Evolutionary conservation across 805 yeast genomes (phyloP).

Genomic region (Metschnikowia rubicola): DNA sequence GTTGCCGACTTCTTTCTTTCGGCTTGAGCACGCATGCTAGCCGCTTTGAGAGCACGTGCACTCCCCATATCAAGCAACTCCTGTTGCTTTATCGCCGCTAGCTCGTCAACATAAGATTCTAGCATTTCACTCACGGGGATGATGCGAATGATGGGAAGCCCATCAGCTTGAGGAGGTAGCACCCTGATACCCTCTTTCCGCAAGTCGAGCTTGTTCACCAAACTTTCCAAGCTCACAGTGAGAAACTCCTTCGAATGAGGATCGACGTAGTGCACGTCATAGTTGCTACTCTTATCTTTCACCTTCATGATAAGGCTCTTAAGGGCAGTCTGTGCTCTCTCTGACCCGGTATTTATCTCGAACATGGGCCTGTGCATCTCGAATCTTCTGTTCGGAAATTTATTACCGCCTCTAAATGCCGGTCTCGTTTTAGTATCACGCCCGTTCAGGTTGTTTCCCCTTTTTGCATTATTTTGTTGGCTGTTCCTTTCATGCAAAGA

Average conservation of each 20-base stretch:
- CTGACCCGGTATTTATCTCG: slow-evolving; percentile 24
- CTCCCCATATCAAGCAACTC: slow-evolving; percentile 35
- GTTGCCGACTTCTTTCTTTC: slow-evolving; percentile 38
- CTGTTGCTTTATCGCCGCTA: slow-evolving; percentile 30
- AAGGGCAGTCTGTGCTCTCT: slow-evolving; percentile 27
- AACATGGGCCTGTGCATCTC: slow-evolving; percentile 15
- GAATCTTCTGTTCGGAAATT: slow-evolving; percentile 2
- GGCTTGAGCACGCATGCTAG: slow-evolving; percentile 26
- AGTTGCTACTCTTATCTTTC: slow-evolving; percentile 16
- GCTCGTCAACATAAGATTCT: slow-evolving; percentile 26
- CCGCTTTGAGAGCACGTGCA: slow-evolving; percentile 26
- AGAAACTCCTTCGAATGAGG: slow-evolving; percentile 23
- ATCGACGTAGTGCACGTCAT: slow-evolving; percentile 27
- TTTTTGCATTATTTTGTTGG: background rate
- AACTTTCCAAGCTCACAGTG: slow-evolving; percentile 26
- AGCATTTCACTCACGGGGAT: slow-evolving; percentile 31
- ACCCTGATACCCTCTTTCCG: slow-evolving; percentile 23
- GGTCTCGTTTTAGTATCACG: too few relatives aligned
- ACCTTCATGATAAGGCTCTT: slow-evolving; percentile 24
- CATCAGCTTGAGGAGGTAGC: slow-evolving; percentile 20
- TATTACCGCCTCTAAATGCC: slow-evolving; percentile 1
- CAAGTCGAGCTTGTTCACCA: slow-evolving; percentile 30
- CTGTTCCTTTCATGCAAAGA: slow-evolving; percentile 1
- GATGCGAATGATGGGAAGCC: slow-evolving; percentile 27
- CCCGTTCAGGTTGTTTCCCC: background rate